Conservation (phyloP, 192 early-diverging fungal genomes). For the Coemansia sp. region DNA sequence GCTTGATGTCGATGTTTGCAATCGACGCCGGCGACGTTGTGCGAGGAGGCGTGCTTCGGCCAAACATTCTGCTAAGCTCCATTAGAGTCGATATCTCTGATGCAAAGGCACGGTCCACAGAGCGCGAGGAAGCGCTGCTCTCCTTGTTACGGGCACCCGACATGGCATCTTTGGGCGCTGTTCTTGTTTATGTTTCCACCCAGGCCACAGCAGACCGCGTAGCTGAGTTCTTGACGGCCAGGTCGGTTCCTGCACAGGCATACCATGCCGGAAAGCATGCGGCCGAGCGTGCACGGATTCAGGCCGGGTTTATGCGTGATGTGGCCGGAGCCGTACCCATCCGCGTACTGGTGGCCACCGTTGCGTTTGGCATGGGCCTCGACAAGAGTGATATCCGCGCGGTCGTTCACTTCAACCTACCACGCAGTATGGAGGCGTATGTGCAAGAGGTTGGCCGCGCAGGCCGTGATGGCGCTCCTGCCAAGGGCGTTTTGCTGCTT, state of each 20-base stretch:
- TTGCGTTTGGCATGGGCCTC: constrained; percentile 74
- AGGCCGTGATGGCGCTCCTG: constrained; percentile 57
- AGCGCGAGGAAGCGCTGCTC: constrained; percentile 56
- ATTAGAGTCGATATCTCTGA: constrained; percentile 38
- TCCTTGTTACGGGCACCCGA: constrained; percentile 50
- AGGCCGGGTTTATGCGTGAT: constrained; percentile 62
- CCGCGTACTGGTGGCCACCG: constrained; percentile 67
- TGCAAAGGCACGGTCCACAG: constrained; percentile 7
- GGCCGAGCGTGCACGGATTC: constrained; percentile 58
- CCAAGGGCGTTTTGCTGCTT: constrained; percentile 54
- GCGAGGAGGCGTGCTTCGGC: constrained; percentile 50
- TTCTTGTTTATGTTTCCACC: constrained; percentile 66
- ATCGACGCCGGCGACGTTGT: constrained; percentile 56
- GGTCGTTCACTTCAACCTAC: constrained; percentile 68
- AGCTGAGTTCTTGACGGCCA: constrained; percentile 62
- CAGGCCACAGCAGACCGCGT: constrained; percentile 66
- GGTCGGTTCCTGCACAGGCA: constrained; percentile 63
- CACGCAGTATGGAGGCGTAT: constrained; percentile 70
- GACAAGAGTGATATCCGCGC: constrained; percentile 70
- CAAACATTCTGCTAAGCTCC: constrained; percentile 62
- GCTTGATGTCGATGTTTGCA: constrained; percentile 59
- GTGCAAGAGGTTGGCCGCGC: constrained; percentile 74
- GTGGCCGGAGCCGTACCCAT: constrained; percentile 14
- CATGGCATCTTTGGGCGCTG: constrained; percentile 54
- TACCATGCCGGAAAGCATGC: constrained; percentile 74